These are phyloP conservation scores for Penicillium simplicissimum DNA, from an alignment of 495 filamentous ascomycete genomes.

Conservation along the genomic window DNA sequence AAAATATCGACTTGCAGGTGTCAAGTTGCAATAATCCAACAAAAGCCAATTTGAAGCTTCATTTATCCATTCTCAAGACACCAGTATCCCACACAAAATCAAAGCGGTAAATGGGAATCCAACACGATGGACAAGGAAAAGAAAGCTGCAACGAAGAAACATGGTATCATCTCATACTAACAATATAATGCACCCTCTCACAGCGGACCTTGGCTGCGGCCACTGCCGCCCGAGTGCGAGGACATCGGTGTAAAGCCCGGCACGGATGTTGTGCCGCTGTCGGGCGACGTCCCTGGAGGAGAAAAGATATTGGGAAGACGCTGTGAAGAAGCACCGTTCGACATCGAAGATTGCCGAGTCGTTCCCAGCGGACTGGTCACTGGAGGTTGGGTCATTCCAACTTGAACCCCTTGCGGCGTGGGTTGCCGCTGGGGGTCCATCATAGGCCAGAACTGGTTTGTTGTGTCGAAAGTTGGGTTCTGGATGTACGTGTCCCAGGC, in stretches of 20 bases:
- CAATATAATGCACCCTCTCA: not conserved
- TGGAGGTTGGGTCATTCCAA: conserved; percentile 20
- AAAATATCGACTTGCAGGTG: not conserved
- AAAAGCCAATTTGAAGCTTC: not conserved
- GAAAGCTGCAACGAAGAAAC: not conserved
- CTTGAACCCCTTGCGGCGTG: conserved; percentile 18
- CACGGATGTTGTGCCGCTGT: conserved; percentile 17
- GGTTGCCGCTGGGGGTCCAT: conserved; percentile 37
- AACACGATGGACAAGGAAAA: not conserved
- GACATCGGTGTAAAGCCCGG: conserved; percentile 24
- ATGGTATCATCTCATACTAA: conserved; percentile 5
- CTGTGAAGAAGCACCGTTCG: conserved; percentile 4
- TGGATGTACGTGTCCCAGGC: conserved; percentile 59
- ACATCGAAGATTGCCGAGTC: conserved; percentile 12
- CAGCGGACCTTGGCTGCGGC: conserved; percentile 12
- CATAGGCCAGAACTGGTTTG: conserved; percentile 50
- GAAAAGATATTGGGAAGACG: conserved; percentile 24
- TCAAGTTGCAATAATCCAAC: not conserved
- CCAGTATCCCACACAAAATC: not conserved
- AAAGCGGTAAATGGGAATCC: not conserved
- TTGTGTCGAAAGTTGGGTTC: conserved; percentile 47
- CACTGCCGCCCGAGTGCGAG: not conserved
- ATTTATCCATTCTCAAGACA: conserved; percentile 3
- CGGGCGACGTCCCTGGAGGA: conserved; percentile 19
- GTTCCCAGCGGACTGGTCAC: conserved; percentile 17